Evolutionary conservation across 164 flowering plant species (phyloP).

Genomic region (Macadamia integrifolia): DNA sequence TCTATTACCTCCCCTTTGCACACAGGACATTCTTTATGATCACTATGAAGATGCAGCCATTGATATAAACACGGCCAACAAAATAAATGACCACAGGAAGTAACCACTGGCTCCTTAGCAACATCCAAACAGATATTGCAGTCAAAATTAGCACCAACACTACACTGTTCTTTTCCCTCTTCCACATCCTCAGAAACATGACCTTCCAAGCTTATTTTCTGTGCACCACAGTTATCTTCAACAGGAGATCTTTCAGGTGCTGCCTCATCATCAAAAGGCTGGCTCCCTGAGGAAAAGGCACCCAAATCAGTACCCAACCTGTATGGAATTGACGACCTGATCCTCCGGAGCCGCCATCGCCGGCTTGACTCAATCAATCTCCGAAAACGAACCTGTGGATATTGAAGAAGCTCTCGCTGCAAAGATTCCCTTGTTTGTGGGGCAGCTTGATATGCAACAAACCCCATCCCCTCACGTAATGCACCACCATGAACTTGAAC

Average conservation of each 20-base stretch:
- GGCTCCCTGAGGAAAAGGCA: background rate
- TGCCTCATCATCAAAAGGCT: conserved; percentile 5
- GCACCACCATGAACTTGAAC: conserved; percentile 5
- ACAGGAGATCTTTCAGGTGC: conserved; percentile 8
- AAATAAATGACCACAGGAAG: conserved; percentile 34
- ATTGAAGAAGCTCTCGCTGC: conserved; percentile 9
- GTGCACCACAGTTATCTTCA: conserved; percentile 11
- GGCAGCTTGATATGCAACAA: conserved; percentile 1
- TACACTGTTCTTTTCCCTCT: conserved; percentile 17
- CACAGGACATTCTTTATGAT: conserved; percentile 33
- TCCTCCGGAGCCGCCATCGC: conserved; percentile 14
- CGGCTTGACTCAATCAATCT: conserved; percentile 20
- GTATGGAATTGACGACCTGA: too few species aligned
- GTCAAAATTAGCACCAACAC: conserved; percentile 20
- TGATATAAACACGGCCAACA: conserved; percentile 38
- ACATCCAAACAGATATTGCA: conserved; percentile 36
- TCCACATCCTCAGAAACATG: conserved; percentile 7
- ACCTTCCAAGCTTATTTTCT: conserved; percentile 10
- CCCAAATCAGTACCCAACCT: too few species aligned
- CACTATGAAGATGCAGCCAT: conserved; percentile 28
- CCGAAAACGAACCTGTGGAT: conserved; percentile 15
- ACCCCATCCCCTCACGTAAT: background rate
- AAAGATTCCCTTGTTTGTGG: background rate
- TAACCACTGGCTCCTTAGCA: conserved; percentile 37
- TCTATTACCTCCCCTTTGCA: conserved; percentile 33